Evolutionary conservation across 2,329 filamentous ascomycete species (phyloP), one percentile per base, ranked within the genome.

Genomic region (Periconia sp.): DNA sequence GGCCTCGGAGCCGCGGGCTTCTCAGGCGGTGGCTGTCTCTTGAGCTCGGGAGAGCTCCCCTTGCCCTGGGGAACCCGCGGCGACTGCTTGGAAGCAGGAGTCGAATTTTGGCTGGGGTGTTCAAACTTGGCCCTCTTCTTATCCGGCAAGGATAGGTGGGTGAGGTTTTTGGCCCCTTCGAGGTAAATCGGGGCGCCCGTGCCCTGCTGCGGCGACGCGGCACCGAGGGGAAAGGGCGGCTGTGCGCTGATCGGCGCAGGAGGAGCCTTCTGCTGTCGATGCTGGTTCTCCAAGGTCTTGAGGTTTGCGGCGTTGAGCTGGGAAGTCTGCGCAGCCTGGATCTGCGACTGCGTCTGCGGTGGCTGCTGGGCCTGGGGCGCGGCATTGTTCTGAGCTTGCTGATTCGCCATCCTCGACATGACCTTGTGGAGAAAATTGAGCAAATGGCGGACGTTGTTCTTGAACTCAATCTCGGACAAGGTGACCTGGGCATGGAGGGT

Each of bases 101-200:
- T 76, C 4, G 72, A 72, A 1, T 61, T 66, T 29, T 71, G 65
- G 43, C 69, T 76, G 22, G 59, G 66, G 5, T 58, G 59, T 12
- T 71, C 71, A 23, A 71, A 63, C 70, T 81, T 83, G 39, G 76
- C 73, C 56, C 75, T 80, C 71, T 84, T 85, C 42, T 73, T 72
- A 2, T 77, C 73, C 13, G 82, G 82, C 17, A 85, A 65, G 33
- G 81, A 78, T 33, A 86, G 72, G 50, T 83, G 79, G 36, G 77
- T 80, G 35, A 84, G 73, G 36, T 75, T 72, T 15, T 74, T 75
- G 15, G 73, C 71, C 7, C 73, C 56, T 29, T 65, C 73, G 42
- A 82, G 80, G 37, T 79, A 80, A 47, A 78, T 76, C 7, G 82
- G 81, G 43, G 82, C 74, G 17, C 82, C 81, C n/a, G n/a, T n/a